A percentile compares a stretch with the other conserved stretches of the same genome.
Conservation (phyloP, 495 filamentous ascomycete genomes). For the Diplogelasinospora grovesii region DNA sequence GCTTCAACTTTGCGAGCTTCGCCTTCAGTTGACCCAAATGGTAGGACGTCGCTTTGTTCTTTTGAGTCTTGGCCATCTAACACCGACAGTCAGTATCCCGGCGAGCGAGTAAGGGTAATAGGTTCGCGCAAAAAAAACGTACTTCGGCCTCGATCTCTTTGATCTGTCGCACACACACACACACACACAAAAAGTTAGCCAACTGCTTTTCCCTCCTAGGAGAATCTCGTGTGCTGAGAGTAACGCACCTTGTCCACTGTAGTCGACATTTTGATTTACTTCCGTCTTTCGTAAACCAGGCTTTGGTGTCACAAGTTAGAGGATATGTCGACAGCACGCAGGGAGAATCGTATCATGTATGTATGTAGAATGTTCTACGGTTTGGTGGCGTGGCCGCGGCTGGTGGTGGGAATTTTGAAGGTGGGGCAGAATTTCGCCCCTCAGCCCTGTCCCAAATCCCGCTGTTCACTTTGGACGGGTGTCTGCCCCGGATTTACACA, state of each 20-base stretch:
- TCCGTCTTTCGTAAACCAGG: not conserved
- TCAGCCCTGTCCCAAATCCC: no score
- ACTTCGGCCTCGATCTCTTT: conserved; percentile 94
- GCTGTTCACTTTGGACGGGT: no score
- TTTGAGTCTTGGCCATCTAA: conserved; percentile 91
- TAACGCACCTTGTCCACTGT: conserved; percentile 83
- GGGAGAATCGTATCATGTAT: no score
- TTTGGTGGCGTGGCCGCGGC: not conserved
- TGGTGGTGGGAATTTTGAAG: conserved; percentile 28
- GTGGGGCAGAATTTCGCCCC: conserved; percentile 25
- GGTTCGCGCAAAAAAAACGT: conserved; percentile 22
- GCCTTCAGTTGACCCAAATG: conserved; percentile 89
- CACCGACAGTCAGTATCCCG: conserved; percentile 14
- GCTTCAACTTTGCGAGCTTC: conserved; percentile 95
- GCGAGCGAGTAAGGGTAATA: conserved; percentile 4
- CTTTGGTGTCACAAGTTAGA: not conserved
- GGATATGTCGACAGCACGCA: not conserved
- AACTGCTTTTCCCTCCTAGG: not conserved
- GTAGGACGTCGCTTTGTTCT: conserved; percentile 95
- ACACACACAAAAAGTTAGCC: conserved; percentile 10
- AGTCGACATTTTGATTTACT: conserved; percentile 56
- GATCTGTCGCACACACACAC: conserved; percentile 55
- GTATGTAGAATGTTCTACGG: conserved; percentile 10
- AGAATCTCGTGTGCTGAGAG: not conserved
- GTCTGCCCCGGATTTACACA: no score